Evolutionary conservation across 1,284 basidiomycete genomes (phyloP), one percentile per base, ranked within the genome.

Genomic region (Trichosporon asahii): DNA sequence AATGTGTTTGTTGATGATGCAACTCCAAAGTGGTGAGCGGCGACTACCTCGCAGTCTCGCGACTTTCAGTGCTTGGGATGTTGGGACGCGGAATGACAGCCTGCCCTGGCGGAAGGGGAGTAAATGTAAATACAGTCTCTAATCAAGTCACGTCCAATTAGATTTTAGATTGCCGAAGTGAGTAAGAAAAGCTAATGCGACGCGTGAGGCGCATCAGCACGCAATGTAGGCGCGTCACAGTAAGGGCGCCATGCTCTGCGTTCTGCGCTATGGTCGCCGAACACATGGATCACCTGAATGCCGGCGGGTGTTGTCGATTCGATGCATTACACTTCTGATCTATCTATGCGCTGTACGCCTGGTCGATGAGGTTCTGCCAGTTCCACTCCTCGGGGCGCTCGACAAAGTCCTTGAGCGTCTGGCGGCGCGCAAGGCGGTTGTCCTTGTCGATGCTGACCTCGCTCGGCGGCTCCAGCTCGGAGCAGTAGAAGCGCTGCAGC

Each of bases 401-500:
- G 55, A 80, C 76, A 66, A 85, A 84, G 46, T 76, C 78, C 44
- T 65, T 71, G 68, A 85, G 72, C 8, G 79, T 76, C 60, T 75
- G 72, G 29, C 65, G 70, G 60, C 84, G 76, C 69, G 76, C 69
- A 66, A 72, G 35, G 68, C 84, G 79, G 70, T 82, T 79, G 46
- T 70, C 53, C 49, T 63, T 75, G 31, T 70, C 78, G 46, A 71
- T 68, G 3, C 69, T 76, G 27, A 69, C 70, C 73, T 83, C 80
- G 23, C 72, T 68, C 8, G 67, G 44, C 0, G 74, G 69, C 5
- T 65, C 71, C 0, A 80, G 68, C 7, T 72, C 72, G 9, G 79
- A 73, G 69, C 82, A 82, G 79, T 94, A 96, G 82, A 95, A 95
- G 76, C 88, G 88, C 83, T 96, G 94, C 61, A 93, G 81, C 15